These are phyloP conservation scores for Apiospora malaysiana DNA, from an alignment of 2,329 filamentous ascomycete species.

Conservation along the genomic window DNA sequence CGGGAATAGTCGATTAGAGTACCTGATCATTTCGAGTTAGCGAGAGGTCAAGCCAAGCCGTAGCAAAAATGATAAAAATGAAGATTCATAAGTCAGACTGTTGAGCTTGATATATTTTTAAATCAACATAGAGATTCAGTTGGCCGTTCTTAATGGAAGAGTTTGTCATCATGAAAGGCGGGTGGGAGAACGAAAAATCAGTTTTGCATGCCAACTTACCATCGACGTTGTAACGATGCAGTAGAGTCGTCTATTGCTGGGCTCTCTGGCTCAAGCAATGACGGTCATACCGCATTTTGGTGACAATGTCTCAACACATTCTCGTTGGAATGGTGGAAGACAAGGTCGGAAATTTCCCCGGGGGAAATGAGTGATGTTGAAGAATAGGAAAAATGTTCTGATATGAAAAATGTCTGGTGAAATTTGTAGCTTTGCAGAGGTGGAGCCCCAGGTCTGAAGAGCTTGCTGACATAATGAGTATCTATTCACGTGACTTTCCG, in stretches of 20 bases:
- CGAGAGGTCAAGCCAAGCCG: neutral
- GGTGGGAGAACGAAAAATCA: neutral
- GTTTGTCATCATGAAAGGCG: constrained; percentile 57
- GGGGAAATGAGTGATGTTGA: constrained; percentile 3
- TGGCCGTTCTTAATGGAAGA: constrained; percentile 69
- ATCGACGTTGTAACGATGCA: neutral
- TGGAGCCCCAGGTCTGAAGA: neutral
- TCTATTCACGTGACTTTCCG: constrained; percentile 21
- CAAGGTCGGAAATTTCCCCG: neutral
- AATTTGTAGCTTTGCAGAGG: constrained; percentile 14
- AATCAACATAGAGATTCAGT: constrained; percentile 67
- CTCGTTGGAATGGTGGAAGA: neutral
- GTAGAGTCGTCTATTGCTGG: constrained; percentile 1
- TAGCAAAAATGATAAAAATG: constrained; percentile 18
- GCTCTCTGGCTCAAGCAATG: constrained; percentile 2
- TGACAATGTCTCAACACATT: neutral
- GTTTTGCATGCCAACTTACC: neutral
- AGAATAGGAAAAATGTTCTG: neutral
- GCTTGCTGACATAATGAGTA: neutral
- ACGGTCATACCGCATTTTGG: neutral
- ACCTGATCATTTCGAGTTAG: constrained; percentile 7
- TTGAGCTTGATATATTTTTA: constrained; percentile 66
- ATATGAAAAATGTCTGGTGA: constrained; percentile 2
- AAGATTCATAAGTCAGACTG: constrained; percentile 56
- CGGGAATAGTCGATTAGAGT: neutral